Percentiles rank a stretch among this genome's conserved stretches.
phyloP scores from a whole-genome alignment of 2,329 filamentous ascomycete genomes.

The Talaromyces pinophilus region DNA sequence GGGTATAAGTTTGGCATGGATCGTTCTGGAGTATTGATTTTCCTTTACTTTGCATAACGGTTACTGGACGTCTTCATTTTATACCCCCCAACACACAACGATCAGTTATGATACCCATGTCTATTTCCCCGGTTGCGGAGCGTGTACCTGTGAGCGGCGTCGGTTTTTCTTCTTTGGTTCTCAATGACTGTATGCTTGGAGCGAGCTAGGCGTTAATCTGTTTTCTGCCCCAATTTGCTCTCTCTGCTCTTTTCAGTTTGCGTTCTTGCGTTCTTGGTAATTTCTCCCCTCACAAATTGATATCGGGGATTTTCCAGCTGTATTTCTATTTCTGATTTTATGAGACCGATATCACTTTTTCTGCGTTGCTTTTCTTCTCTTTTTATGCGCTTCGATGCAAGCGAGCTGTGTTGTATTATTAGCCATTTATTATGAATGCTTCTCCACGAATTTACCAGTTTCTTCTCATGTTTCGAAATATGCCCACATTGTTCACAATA shows the following conservation, averaged over 20 bases:
- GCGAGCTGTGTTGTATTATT: constrained; percentile 2
- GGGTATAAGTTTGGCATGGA: constrained; percentile 7
- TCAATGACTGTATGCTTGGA: neutral
- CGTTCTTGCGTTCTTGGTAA: neutral
- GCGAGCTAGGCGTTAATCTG: neutral
- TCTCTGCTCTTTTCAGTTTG: neutral
- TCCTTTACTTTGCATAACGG: constrained; percentile 14
- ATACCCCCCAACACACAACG: constrained; percentile 11
- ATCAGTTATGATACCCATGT: constrained; percentile 19
- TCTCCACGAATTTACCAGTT: neutral
- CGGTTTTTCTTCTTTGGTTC: neutral
- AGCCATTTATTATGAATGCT: neutral
- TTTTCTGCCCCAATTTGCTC: neutral
- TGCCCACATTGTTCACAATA: neutral
- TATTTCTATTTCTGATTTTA: neutral
- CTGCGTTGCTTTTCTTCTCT: neutral
- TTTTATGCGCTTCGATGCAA: neutral
- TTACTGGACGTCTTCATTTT: constrained; percentile 1
- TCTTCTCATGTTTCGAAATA: neutral
- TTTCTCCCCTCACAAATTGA: constrained; percentile 12
- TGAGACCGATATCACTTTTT: neutral
- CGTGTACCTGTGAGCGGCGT: constrained; percentile 11
- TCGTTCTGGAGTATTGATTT: constrained; percentile 15
- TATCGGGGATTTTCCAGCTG: neutral
- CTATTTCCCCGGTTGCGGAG: constrained; percentile 7